Conservation (phyloP, 148 eudicot genomes). For the Beta vulgaris region DNA sequence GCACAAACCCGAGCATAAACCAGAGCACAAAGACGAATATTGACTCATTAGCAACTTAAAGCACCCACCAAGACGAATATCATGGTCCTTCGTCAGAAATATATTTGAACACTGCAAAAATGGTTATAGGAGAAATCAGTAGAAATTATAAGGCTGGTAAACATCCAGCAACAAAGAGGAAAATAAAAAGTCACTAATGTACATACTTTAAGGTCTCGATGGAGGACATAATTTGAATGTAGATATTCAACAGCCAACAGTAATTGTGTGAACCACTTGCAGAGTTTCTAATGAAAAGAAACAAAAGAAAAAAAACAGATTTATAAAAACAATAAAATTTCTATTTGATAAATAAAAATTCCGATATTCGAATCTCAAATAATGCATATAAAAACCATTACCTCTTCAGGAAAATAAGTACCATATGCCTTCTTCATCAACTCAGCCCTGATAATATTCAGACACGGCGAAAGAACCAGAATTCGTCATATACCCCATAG, state of each 20-base stretch:
- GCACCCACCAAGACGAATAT: constrained; percentile 85
- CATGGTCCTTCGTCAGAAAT: constrained; percentile 91
- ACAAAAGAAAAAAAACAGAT: constrained; percentile 8
- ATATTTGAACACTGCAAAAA: constrained; percentile 91
- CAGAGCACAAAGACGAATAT: not conserved
- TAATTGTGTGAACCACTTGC: constrained; percentile 90
- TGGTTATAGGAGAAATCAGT: constrained; percentile 23
- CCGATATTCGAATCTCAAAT: not conserved
- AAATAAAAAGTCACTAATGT: constrained; percentile 8
- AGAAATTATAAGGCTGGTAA: not conserved
- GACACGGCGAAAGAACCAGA: constrained; percentile 10
- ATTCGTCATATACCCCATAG: not conserved
- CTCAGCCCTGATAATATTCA: constrained; percentile 63
- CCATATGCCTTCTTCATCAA: constrained; percentile 85
- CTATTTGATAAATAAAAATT: not conserved
- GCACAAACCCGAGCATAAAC: constrained; percentile 7
- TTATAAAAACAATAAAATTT: constrained; percentile 6
- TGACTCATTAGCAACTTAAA: not conserved
- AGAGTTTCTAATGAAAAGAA: constrained; percentile 54
- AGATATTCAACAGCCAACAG: constrained; percentile 92
- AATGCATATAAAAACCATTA: constrained; percentile 25
- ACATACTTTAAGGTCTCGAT: constrained; percentile 90
- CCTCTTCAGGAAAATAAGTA: constrained; percentile 89
- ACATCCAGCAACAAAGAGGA: not conserved
- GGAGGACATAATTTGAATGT: constrained; percentile 90